phyloP scores from a whole-genome alignment of 768 basidiomycete genomes.

The Tylopilus cervinicoccineus region DNA sequence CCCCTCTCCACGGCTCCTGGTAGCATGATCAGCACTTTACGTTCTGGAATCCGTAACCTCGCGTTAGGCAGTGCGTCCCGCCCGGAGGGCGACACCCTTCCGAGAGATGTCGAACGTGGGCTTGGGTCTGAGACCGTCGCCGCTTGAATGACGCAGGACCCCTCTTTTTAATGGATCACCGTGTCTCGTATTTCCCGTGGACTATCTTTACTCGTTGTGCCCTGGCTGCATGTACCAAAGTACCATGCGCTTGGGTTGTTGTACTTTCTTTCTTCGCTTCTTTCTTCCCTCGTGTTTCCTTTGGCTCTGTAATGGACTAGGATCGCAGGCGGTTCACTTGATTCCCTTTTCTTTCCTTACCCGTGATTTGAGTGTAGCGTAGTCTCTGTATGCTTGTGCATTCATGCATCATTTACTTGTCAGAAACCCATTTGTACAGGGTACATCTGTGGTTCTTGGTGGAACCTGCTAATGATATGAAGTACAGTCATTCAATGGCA shows the following conservation, averaged over 20 bases:
- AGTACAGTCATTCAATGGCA: too few relatives aligned
- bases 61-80: constrained; percentile 12
- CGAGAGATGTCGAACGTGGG: constrained; percentile 28
- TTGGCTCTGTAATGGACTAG: too few relatives aligned
- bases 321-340: too few relatives aligned
- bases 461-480: too few relatives aligned
- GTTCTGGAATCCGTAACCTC: constrained; percentile 28
- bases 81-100: constrained; percentile 25
- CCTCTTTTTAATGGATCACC: neutral
- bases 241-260: neutral
- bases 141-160: constrained; percentile 4
- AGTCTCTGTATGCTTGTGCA: too few relatives aligned
- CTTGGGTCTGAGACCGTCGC: constrained; percentile 5
- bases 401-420: too few relatives aligned
- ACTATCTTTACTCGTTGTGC: neutral
- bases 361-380: too few relatives aligned
- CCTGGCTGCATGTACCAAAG: neutral
- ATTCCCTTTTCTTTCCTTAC: too few relatives aligned
- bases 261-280: neutral
- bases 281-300: too few relatives aligned
- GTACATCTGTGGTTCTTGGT: too few relatives aligned
- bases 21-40: constrained; percentile 23
- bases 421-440: too few relatives aligned
- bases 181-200: neutral
- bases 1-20: constrained; percentile 10